Evolutionary conservation across 75 land plant genomes (phyloP).

Genomic region (Isoetes taiwanensis): DNA sequence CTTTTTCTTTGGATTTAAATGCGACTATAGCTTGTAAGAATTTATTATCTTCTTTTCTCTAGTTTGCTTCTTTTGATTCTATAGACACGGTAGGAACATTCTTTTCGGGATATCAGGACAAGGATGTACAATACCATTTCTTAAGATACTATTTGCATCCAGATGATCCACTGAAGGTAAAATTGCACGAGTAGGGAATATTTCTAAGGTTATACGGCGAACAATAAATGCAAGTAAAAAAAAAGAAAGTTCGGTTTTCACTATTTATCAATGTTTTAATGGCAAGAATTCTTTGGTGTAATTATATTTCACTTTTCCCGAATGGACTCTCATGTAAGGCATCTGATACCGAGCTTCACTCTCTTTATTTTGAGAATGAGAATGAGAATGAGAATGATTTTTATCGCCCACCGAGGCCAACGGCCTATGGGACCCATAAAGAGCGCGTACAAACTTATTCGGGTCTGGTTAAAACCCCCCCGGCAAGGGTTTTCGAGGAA

Average conservation of each 20-base stretch:
- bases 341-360: slow-evolving; percentile 51
- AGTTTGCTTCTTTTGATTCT: background rate
- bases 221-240: too few species aligned
- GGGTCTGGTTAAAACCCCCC: too few species aligned
- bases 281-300: too few species aligned
- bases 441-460: too few species aligned
- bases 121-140: slow-evolving; percentile 83
- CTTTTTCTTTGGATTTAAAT: background rate
- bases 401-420: too few species aligned
- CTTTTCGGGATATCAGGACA: slow-evolving; percentile 54
- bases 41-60: background rate
- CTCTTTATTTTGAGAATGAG: slow-evolving; percentile 61
- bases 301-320: background rate
- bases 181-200: too few species aligned
- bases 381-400: too few species aligned
- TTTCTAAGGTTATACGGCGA: too few species aligned
- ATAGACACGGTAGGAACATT: background rate
- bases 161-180: slow-evolving; percentile 60
- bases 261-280: too few species aligned
- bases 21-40: slow-evolving; percentile 80
- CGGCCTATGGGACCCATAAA: too few species aligned
- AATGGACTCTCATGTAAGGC: slow-evolving; percentile 30
- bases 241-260: too few species aligned
- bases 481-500: too few species aligned
- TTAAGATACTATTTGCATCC: slow-evolving; percentile 75